Percentiles rank a stretch among this genome's conserved stretches.
Conservation (phyloP, 768 basidiomycete species). For the Leccinellum luteum region DNA sequence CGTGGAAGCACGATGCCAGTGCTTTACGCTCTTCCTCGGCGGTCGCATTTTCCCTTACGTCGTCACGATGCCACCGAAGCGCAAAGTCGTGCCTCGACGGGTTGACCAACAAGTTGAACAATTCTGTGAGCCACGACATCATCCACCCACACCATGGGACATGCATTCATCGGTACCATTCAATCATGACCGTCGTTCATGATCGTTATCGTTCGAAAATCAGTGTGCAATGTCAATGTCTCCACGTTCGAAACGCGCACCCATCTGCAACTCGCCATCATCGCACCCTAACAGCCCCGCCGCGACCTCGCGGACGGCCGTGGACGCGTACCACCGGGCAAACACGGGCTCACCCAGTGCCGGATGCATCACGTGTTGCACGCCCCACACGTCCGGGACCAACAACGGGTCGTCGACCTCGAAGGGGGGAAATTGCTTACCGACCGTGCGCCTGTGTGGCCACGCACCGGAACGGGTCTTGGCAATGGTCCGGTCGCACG, state of each 20-base stretch:
- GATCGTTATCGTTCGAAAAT: no score
- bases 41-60: slow-evolving; percentile 56
- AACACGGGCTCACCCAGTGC: slow-evolving; percentile 59
- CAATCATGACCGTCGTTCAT: neutral
- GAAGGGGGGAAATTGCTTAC: slow-evolving; percentile 78
- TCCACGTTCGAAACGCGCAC: slow-evolving; percentile 38
- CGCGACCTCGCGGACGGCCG: slow-evolving; percentile 42
- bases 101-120: slow-evolving; percentile 77
- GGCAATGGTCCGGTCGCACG: slow-evolving; percentile 49
- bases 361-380: slow-evolving; percentile 82
- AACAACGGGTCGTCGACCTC: slow-evolving; percentile 32
- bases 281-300: slow-evolving; percentile 52
- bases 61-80: slow-evolving; percentile 79
- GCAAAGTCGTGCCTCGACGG: slow-evolving; percentile 64
- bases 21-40: slow-evolving; percentile 58
- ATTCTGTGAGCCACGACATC: slow-evolving; percentile 37
- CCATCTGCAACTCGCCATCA: slow-evolving; percentile 67
- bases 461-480: slow-evolving; percentile 60
- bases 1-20: slow-evolving; percentile 59
- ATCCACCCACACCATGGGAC: neutral
- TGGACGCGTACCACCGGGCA: slow-evolving; percentile 65
- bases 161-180: no score
- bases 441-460: slow-evolving; percentile 67
- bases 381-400: slow-evolving; percentile 72
- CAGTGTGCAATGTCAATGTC: neutral